phyloP scores from a whole-genome alignment of 768 basidiomycete genomes.

The Flagelloscypha sp. region DNA sequence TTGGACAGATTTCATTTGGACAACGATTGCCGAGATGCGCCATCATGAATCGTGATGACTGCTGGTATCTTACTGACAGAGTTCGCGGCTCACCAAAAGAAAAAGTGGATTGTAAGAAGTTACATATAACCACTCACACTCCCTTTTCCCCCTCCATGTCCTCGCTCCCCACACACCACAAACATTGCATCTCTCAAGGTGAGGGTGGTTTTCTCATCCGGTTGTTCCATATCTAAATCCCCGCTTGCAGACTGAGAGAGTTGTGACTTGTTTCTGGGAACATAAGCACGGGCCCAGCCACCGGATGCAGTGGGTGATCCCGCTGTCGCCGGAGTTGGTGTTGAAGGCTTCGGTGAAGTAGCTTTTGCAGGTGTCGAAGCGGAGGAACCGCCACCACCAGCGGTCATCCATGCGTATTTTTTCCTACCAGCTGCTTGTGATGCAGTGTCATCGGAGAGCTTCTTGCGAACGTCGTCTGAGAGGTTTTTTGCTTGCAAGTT shows the following conservation, averaged over 20 bases:
- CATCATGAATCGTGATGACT: too few species aligned
- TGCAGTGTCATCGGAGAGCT: conserved; percentile 85
- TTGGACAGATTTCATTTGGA: too few species aligned
- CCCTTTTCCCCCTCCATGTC: conserved; percentile 76
- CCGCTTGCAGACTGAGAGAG: conserved; percentile 16
- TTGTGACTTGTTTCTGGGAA: conserved; percentile 17
- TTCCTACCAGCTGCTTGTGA: conserved; percentile 82
- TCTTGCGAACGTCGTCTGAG: conserved; percentile 87
- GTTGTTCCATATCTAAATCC: conserved; percentile 44
- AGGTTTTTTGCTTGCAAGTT: conserved; percentile 83
- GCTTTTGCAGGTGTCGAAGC: conserved; percentile 27
- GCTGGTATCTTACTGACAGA: too few species aligned
- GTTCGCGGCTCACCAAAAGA: too few species aligned
- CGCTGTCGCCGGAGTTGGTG: conserved; percentile 23
- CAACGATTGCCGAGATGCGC: too few species aligned
- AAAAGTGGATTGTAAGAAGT: too few species aligned
- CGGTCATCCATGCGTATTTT: conserved; percentile 85
- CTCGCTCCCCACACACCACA: conserved; percentile 74
- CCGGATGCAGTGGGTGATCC: conserved; percentile 17
- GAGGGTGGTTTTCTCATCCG: conserved; percentile 49
- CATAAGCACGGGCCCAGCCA: conserved; percentile 1
- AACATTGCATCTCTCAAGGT: conserved; percentile 81
- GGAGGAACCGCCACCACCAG: conserved; percentile 41
- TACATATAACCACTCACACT: conserved; percentile 63
- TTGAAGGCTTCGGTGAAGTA: conserved; percentile 17